Base-by-base conservation (phyloP, 1,284 basidiomycete genomes). In the Phaffia rhodozyma region DNA sequence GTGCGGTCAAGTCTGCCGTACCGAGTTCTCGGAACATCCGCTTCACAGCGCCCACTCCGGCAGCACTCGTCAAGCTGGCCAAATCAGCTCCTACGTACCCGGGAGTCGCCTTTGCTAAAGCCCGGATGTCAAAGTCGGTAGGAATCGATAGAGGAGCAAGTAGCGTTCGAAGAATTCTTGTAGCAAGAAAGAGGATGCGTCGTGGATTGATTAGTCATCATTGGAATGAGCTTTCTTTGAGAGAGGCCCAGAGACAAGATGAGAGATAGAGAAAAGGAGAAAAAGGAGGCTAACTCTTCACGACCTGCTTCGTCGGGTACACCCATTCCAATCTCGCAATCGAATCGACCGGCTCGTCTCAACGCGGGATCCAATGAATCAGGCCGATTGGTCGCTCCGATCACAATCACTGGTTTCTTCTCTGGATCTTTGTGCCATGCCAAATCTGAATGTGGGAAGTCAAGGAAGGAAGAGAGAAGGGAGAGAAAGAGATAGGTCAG, bases 21-120 rank as follows among this genome's bases (percentile, higher is more conserved):
- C 85, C 86, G 5, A 97, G 77, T 69, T 86, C 82, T 73, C 87
- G 82, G 75, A 97, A 97, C 70, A 98, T 97, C 30, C 94, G 83
- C 76, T 97, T 97, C 52, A 98, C 92, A 0, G 94, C 92, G 55
- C 91, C 86, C 66, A 97, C 90, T 6, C 94, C 94, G 0, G 94
- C 94, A 29, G 92, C 91, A 6, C 91, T 88, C 0, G 92, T 91
- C 11, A 97, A 77, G 0, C 92, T 88, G 0, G 89, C 84, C 32
- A 98, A 76, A 78, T 98, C 94, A 0, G 94, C 94, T 48, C 94
- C 93, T 11, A 97, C 94, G 72, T 96, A 98, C 0, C 94, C 94
- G 1, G 96, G 96, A 0, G 94, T 98, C 0, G 87, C 83, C 75
- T 91, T 93, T 20, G 94, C 94, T 20, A 98, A 79, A 1, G 82